Conservation (phyloP, 306 rosid genomes). For the Fragaria ananassa region DNA sequence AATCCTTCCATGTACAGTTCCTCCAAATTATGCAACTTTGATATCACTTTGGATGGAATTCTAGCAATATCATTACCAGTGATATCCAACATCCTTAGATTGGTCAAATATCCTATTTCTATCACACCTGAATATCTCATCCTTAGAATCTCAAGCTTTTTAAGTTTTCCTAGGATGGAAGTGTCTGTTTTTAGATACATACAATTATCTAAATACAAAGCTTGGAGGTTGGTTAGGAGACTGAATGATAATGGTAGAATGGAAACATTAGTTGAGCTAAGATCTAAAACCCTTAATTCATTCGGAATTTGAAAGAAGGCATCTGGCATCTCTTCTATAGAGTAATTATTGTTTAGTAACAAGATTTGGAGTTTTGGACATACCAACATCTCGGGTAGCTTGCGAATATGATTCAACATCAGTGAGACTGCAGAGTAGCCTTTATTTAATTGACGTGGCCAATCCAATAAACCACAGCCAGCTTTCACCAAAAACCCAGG, state of each 20-base stretch:
- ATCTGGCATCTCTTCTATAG: not conserved
- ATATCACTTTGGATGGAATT: not conserved
- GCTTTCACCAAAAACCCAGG: not conserved
- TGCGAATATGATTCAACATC: not conserved
- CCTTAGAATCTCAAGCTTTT: not conserved
- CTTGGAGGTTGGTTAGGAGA: not conserved
- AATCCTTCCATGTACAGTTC: not conserved
- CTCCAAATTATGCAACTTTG: not conserved
- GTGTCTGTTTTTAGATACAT: not conserved
- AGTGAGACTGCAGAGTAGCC: not conserved
- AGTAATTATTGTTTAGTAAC: too few relatives aligned
- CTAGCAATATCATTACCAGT: not conserved
- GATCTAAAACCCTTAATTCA: not conserved
- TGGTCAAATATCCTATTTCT: not conserved
- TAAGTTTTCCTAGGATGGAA: not conserved
- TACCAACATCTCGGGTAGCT: not conserved
- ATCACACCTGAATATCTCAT: accelerated
- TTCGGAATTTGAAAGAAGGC: not conserved
- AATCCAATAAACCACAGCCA: not conserved
- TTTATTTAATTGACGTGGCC: not conserved
- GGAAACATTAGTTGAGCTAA: accelerated
- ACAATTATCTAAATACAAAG: not conserved
- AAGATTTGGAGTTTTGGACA: not conserved
- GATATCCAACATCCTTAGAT: not conserved
- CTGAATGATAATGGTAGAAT: not conserved